These are phyloP conservation scores for Cystobasidiaceae sp. DNA, from an alignment of 1,284 basidiomycete genomes.

Conservation along the genomic window DNA sequence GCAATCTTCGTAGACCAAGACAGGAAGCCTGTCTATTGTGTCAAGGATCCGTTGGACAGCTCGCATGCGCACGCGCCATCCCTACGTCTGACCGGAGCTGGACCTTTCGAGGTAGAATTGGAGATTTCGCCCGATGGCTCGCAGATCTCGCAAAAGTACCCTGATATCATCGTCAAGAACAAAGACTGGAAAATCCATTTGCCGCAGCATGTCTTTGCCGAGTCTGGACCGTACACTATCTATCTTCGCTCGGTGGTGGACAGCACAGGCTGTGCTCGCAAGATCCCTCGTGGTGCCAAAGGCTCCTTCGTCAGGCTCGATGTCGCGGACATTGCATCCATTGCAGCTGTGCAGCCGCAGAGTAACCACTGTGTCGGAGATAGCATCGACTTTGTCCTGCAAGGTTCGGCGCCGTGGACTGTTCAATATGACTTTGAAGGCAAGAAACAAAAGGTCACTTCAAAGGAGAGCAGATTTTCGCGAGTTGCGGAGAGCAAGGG, in stretches of 20 bases:
- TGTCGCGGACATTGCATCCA: conserved; percentile 89
- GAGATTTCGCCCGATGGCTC: conserved; percentile 69
- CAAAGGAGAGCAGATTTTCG: conserved; percentile 72
- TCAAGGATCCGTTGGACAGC: conserved; percentile 63
- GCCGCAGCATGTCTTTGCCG: conserved; percentile 63
- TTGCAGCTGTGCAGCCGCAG: conserved; percentile 72
- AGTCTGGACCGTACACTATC: conserved; percentile 73
- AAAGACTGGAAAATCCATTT: conserved; percentile 69
- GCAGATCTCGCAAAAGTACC: conserved; percentile 55
- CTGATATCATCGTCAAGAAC: conserved; percentile 56
- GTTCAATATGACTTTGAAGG: conserved; percentile 82
- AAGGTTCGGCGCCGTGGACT: conserved; percentile 93
- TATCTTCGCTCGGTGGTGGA: conserved; percentile 70
- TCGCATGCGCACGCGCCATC: conserved; percentile 48
- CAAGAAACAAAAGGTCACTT: conserved; percentile 67
- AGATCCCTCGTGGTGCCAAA: conserved; percentile 5
- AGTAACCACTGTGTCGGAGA: conserved; percentile 88
- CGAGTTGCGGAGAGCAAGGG: conserved; percentile 74
- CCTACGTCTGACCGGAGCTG: conserved; percentile 66
- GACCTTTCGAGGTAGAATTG: conserved; percentile 76
- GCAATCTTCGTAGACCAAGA: conserved; percentile 63
- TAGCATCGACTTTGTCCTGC: conserved; percentile 80
- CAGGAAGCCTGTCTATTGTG: conserved; percentile 66
- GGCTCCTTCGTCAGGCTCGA: conserved; percentile 52
- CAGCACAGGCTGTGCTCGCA: conserved; percentile 64